Evolutionary conservation across 2,329 filamentous ascomycete species (phyloP).

Genomic region (Arthrocladium fulminans): DNA sequence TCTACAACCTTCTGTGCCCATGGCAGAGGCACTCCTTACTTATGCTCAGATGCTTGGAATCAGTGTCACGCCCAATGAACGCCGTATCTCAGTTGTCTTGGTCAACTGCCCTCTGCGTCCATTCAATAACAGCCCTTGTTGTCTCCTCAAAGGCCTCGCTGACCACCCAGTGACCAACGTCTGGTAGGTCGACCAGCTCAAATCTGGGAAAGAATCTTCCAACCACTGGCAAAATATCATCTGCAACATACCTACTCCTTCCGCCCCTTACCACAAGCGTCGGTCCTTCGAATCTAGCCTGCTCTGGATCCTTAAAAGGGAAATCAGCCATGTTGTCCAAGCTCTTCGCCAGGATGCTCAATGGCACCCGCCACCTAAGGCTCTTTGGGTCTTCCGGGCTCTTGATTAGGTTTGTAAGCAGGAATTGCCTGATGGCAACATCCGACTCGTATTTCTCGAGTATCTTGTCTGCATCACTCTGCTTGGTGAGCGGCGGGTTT

Average conservation of each 20-base stretch:
- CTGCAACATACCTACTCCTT: conserved; percentile 32
- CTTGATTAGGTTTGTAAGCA: conserved; percentile 66
- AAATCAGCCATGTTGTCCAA: conserved; percentile 79
- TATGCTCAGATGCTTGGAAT: too few species aligned
- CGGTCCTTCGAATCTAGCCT: conserved; percentile 61
- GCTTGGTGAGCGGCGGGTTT: conserved; percentile 12
- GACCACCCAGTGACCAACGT: conserved; percentile 38
- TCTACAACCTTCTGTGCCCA: too few species aligned
- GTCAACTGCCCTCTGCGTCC: conserved; percentile 19
- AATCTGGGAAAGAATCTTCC: conserved; percentile 36
- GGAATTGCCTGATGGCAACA: conserved; percentile 75
- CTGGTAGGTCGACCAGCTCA: conserved; percentile 30
- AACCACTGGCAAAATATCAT: conserved; percentile 32
- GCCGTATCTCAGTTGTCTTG: conserved; percentile 4
- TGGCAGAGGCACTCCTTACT: too few species aligned
- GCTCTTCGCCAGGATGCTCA: conserved; percentile 58
- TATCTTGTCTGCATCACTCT: conserved; percentile 19
- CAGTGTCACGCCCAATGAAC: too few species aligned
- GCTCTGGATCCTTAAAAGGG: conserved; percentile 66
- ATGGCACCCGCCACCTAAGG: conserved; percentile 69
- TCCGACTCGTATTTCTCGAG: conserved; percentile 37
- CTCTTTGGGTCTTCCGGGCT: conserved; percentile 36
- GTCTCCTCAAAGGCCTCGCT: conserved; percentile 39
- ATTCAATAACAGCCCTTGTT: conserved; percentile 28
- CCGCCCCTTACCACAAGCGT: conserved; percentile 61